Conservation (phyloP, 257 asterid species). For the Solanum dulcamara region DNA sequence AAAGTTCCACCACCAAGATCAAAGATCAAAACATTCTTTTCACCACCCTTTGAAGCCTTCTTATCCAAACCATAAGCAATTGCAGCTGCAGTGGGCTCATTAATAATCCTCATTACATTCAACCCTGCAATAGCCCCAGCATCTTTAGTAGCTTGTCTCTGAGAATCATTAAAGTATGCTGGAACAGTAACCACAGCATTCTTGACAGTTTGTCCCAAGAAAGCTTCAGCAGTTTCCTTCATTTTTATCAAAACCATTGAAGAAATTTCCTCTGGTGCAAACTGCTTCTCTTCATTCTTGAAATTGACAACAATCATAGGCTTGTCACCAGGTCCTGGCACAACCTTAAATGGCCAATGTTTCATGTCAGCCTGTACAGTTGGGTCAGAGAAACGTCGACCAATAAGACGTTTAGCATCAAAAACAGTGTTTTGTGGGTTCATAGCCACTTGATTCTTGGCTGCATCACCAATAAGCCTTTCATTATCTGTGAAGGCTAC, state of each 20-base stretch:
- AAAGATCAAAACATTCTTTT: background rate
- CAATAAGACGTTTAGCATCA: background rate
- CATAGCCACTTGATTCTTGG: background rate
- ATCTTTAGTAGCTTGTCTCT: background rate
- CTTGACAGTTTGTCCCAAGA: background rate
- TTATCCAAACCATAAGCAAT: conserved; percentile 6
- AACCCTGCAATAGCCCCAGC: background rate
- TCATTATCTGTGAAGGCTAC: background rate
- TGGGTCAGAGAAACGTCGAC: background rate
- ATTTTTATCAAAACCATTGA: background rate
- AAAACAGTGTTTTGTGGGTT: background rate
- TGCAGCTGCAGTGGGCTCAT: conserved; percentile 1
- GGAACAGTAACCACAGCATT: background rate
- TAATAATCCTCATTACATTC: background rate
- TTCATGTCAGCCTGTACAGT: background rate
- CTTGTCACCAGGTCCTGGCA: background rate
- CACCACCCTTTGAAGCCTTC: background rate
- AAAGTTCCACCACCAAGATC: background rate
- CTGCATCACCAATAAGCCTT: background rate
- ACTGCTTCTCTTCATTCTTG: background rate
- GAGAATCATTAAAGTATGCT: background rate
- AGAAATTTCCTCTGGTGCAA: background rate
- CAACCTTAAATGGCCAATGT: background rate
- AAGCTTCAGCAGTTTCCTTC: background rate
- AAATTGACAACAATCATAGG: background rate